phyloP scores from a whole-genome alignment of 495 filamentous ascomycete genomes.

The Stereocaulon alpinum region DNA sequence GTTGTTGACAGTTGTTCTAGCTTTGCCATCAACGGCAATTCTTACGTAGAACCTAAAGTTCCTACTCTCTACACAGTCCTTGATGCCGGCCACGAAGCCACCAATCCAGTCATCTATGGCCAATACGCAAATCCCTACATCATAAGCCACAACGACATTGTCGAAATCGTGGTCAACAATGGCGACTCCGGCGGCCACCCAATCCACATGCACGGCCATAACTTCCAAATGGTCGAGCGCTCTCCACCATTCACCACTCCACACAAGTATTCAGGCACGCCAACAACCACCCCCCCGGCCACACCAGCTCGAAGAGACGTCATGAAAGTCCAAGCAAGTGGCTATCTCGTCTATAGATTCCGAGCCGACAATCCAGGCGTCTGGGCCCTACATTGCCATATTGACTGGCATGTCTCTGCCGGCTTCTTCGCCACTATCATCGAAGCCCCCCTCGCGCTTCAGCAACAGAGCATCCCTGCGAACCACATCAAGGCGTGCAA shows the following conservation, averaged over 20 bases:
- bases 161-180: conserved; percentile 58
- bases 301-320: not conserved
- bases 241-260: conserved; percentile 23
- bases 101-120: conserved; percentile 29
- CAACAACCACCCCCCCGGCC: not conserved
- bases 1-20: conserved; percentile 16
- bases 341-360: not conserved
- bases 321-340: not conserved
- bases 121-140: conserved; percentile 21
- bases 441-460: conserved; percentile 39
- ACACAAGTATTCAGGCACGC: too few relatives aligned
- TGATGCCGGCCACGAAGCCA: conserved; percentile 31
- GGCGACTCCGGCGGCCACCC: conserved; percentile 52
- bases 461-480: conserved; percentile 44
- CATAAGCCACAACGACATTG: conserved; percentile 37
- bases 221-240: conserved; percentile 40
- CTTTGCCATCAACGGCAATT: conserved; percentile 36
- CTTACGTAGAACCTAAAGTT: conserved; percentile 50
- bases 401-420: conserved; percentile 51
- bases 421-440: conserved; percentile 35
- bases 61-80: conserved; percentile 69
- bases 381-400: conserved; percentile 52
- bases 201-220: conserved; percentile 55
- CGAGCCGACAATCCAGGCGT: conserved; percentile 30
- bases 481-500: conserved; percentile 50